phyloP scores from a whole-genome alignment of 2,329 filamentous ascomycete species.

The Talaromyces rugulosus region DNA sequence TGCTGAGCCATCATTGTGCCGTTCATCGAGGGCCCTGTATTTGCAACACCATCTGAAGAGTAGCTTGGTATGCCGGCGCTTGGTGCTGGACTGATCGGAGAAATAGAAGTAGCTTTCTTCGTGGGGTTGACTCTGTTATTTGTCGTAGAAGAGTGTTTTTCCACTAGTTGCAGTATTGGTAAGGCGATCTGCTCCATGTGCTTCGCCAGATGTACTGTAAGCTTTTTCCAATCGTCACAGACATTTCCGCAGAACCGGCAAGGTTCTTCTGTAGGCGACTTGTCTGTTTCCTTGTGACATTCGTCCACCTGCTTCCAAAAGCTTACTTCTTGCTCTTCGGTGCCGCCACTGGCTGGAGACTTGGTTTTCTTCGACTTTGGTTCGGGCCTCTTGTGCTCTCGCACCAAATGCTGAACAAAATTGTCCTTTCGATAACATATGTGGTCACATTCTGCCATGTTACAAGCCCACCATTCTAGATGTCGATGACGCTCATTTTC shows the following conservation, averaged over 20 bases:
- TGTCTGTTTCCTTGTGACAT: constrained; percentile 67
- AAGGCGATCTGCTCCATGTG: constrained; percentile 92
- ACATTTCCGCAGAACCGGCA: constrained; percentile 83
- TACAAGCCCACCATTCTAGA: constrained; percentile 86
- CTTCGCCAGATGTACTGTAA: constrained; percentile 88
- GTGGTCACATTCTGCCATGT: constrained; percentile 74
- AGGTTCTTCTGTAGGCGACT: constrained; percentile 66
- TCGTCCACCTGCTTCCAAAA: constrained; percentile 74
- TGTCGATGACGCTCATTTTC: constrained; percentile 89
- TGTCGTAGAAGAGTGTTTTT: constrained; percentile 21
- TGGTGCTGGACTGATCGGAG: constrained; percentile 4
- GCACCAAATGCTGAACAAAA: constrained; percentile 85
- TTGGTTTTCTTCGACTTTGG: constrained; percentile 72
- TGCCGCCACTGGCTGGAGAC: constrained; percentile 29
- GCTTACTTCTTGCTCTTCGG: constrained; percentile 39
- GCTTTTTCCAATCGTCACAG: constrained; percentile 84
- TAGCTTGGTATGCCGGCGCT: background rate
- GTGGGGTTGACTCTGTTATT: background rate
- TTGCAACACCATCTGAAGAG: constrained; percentile 11
- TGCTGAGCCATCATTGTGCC: background rate
- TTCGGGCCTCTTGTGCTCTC: constrained; percentile 82
- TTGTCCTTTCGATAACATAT: constrained; percentile 85
- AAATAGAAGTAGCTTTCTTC: constrained; percentile 2
- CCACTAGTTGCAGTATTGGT: constrained; percentile 61
- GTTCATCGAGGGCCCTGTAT: background rate